phyloP scores from a whole-genome alignment of 371 early-diverging fungal species.

The Mortierella sp. region DNA sequence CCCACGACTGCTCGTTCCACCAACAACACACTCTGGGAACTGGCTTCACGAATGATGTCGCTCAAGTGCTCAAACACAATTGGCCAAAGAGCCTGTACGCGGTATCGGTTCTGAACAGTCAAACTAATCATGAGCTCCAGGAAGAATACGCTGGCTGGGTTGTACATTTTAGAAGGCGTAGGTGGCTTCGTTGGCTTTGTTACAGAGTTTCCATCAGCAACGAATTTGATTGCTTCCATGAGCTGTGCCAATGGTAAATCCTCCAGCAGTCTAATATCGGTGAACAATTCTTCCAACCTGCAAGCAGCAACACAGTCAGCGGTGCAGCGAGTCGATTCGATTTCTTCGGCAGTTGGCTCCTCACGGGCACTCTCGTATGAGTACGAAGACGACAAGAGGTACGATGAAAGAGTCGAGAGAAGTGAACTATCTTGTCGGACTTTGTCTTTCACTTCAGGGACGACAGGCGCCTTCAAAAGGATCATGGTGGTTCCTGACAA shows the following conservation, averaged over 20 bases:
- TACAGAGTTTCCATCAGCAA: slow-evolving; percentile 51
- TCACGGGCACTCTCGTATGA: slow-evolving; percentile 67
- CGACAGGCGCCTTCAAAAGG: slow-evolving; percentile 70
- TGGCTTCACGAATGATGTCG: slow-evolving; percentile 76
- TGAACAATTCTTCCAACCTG: slow-evolving; percentile 78
- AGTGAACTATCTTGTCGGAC: slow-evolving; percentile 75
- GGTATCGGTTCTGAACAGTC: slow-evolving; percentile 79
- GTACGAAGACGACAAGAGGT: slow-evolving; percentile 78
- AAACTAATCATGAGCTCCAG: slow-evolving; percentile 83
- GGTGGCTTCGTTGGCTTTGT: slow-evolving; percentile 57
- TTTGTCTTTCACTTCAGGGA: slow-evolving; percentile 61
- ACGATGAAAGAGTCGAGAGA: slow-evolving; percentile 82
- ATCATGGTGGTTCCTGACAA: slow-evolving; percentile 77
- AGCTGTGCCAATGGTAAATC: slow-evolving; percentile 71
- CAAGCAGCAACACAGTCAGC: slow-evolving; percentile 80
- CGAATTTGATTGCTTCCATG: slow-evolving; percentile 67
- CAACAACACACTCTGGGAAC: slow-evolving; percentile 73
- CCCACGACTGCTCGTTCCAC: slow-evolving; percentile 86
- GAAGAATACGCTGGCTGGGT: slow-evolving; percentile 79
- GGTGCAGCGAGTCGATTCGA: slow-evolving; percentile 77
- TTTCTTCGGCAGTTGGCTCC: slow-evolving; percentile 82
- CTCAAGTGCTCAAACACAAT: slow-evolving; percentile 75
- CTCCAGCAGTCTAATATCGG: slow-evolving; percentile 79
- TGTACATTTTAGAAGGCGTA: slow-evolving; percentile 65
- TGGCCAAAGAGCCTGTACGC: slow-evolving; percentile 75